These are phyloP conservation scores for Andrographis paniculata DNA, from an alignment of 305 asterid genomes.

Conservation along the genomic window DNA sequence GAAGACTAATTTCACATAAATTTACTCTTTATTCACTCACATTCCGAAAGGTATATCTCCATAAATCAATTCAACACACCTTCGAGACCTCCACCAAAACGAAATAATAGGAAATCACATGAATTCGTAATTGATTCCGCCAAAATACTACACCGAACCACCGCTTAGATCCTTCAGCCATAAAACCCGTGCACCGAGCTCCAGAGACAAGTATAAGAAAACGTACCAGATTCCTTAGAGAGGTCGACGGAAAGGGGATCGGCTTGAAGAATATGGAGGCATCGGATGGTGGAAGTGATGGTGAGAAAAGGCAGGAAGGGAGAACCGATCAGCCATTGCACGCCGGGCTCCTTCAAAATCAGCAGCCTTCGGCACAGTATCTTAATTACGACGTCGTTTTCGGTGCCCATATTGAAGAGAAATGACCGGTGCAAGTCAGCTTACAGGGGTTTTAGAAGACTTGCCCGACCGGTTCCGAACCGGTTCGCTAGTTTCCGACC, in stretches of 20 bases:
- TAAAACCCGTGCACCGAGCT: conserved; percentile 4
- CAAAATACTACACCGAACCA: not conserved
- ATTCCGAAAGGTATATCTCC: not conserved
- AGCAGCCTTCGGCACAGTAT: conserved; percentile 60
- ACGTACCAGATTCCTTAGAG: conserved; percentile 55
- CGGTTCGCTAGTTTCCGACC: no score
- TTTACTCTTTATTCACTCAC: not conserved
- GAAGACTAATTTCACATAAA: not conserved
- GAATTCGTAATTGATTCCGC: no score
- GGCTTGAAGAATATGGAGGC: conserved; percentile 51
- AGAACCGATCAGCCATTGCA: conserved; percentile 81
- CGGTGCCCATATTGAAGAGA: conserved; percentile 21
- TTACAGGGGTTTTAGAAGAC: not conserved
- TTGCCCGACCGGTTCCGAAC: no score
- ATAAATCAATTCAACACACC: not conserved
- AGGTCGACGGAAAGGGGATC: conserved; percentile 44
- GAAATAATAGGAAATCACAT: no score
- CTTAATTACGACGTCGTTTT: conserved; percentile 28
- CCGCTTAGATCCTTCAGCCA: not conserved
- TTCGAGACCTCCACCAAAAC: no score
- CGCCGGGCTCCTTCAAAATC: conserved; percentile 33
- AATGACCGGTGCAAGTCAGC: conserved; percentile 17
- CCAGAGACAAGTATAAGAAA: conserved; percentile 1
- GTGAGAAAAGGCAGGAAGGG: conserved; percentile 44
- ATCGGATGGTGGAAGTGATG: conserved; percentile 65